Evolutionary conservation across 768 basidiomycete species (phyloP).

Genomic region (Russula compacta): DNA sequence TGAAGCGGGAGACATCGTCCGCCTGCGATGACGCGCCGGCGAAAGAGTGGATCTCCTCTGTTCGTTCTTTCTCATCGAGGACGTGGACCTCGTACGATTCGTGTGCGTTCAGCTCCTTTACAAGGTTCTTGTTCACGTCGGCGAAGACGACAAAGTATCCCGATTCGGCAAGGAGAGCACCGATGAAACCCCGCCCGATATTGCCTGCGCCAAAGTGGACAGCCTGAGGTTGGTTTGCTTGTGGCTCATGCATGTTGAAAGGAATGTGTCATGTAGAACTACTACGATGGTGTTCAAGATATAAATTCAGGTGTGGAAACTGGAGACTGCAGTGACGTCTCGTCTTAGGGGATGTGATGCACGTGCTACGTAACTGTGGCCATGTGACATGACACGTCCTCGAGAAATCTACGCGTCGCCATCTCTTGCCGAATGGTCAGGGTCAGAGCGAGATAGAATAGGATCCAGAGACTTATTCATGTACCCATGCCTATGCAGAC

Average conservation of each 20-base stretch:
- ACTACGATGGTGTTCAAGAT: too few species aligned
- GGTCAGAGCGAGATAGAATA: too few species aligned
- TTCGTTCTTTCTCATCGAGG: constrained; percentile 24
- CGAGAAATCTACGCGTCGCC: too few species aligned
- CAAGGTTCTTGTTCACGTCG: constrained; percentile 28
- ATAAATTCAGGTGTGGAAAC: too few species aligned
- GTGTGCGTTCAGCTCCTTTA: constrained; percentile 27
- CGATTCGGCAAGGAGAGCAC: constrained; percentile 29
- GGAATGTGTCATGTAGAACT: too few species aligned
- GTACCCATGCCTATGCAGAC: too few species aligned
- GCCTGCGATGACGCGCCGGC: constrained; percentile 21
- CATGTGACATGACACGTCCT: too few species aligned
- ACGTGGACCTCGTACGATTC: constrained; percentile 28
- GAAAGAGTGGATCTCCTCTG: constrained; percentile 18
- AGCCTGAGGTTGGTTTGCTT: constrained; percentile 21
- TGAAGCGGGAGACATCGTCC: constrained; percentile 13
- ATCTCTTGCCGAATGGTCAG: too few species aligned
- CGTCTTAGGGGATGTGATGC: too few species aligned
- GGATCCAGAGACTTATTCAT: too few species aligned
- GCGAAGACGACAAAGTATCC: constrained; percentile 33
- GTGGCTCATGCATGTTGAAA: constrained; percentile 1
- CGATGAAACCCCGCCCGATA: constrained; percentile 34
- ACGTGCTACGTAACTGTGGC: too few species aligned
- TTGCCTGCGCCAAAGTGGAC: constrained; percentile 35
- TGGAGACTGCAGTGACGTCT: too few species aligned